Conservation (phyloP, 495 filamentous ascomycete species). For the Neurospora tetraspora region DNA sequence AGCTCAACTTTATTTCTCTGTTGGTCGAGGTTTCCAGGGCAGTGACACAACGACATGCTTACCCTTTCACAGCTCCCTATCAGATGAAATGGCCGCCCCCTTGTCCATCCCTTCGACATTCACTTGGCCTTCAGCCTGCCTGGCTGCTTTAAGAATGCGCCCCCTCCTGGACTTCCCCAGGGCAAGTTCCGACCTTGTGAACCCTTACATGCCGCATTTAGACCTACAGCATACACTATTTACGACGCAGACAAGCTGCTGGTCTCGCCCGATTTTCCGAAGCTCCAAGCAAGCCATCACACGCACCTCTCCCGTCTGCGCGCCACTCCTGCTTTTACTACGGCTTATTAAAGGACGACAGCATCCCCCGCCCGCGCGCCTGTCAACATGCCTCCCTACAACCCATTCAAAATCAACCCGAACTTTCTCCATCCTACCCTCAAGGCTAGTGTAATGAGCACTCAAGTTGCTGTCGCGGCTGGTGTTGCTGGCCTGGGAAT, state of each 20-base stretch:
- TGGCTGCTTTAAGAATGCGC: not conserved
- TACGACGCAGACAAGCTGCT: not conserved
- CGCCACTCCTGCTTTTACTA: not conserved
- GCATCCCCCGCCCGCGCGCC: not conserved
- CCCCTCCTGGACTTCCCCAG: not conserved
- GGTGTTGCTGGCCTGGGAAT: conserved; percentile 21
- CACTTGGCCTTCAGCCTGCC: not conserved
- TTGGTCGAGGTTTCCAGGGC: not conserved
- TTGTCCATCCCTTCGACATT: not conserved
- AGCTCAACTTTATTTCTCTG: not conserved
- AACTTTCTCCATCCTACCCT: conserved; percentile 8
- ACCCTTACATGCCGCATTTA: not conserved
- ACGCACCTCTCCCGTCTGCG: not conserved
- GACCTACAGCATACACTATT: not conserved
- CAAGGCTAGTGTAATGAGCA: conserved; percentile 16
- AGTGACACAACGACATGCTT: not conserved
- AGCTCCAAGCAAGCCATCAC: not conserved
- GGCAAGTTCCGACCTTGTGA: not conserved
- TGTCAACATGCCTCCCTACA: conserved; percentile 8
- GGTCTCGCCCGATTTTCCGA: not conserved
- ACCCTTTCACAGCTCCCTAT: not conserved
- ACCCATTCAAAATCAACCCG: not conserved
- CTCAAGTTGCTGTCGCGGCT: conserved; percentile 16
- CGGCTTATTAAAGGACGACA: conserved; percentile 1
- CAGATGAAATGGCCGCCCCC: not conserved